Base-by-base conservation (phyloP, 2,329 filamentous ascomycete genomes). In the Aureobasidium musti region DNA sequence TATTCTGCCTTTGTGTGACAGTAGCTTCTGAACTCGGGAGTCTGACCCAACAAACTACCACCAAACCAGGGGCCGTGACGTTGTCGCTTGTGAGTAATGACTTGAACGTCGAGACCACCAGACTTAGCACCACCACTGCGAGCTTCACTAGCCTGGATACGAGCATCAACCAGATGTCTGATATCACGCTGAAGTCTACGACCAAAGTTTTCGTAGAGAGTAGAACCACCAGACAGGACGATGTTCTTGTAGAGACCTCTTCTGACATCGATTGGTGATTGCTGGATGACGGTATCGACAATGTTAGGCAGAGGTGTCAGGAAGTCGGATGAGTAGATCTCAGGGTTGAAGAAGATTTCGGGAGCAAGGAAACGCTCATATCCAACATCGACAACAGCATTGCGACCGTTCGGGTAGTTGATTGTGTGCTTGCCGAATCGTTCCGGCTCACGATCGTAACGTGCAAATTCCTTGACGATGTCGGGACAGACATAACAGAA, bases 191-290 rank as follows among this genome's bases (percentile, higher is more conserved):
- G 96, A 82, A 99, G 84, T 77, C 95, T 88, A 71, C 95, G 88
- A 30, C 95, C 95, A 79, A 99, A 99, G 80, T 99, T 93, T 81
- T 98, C 97, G 86, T 98, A 99, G 69, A 99, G 83, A 26, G 95
- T 99, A 72, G 93, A 97, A 73, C 95, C 95, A 77, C 95, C 95
- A 3, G 94, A 98, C 43, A 99, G 84, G 41, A 99, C 95, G 80
- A 99, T 99, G 81, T 99, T 99, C 87, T 99, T 99, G 87, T 99
- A 99, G 43, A 99, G 85, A 49, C 95, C 95, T 80, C 95, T 88
- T 75, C 95, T 90, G 53, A 99, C 96, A 76, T 99, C 95, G 73
- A 99, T 99, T 49, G 95, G 95, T 39, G 94, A 97, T 66, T 92
- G 94, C 80, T 99, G 95, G 73, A 99, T 99, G 70, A 98, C 95